Evolutionary conservation across 306 rosid genomes (phyloP).

Genomic region (Lathyrus sativus): DNA sequence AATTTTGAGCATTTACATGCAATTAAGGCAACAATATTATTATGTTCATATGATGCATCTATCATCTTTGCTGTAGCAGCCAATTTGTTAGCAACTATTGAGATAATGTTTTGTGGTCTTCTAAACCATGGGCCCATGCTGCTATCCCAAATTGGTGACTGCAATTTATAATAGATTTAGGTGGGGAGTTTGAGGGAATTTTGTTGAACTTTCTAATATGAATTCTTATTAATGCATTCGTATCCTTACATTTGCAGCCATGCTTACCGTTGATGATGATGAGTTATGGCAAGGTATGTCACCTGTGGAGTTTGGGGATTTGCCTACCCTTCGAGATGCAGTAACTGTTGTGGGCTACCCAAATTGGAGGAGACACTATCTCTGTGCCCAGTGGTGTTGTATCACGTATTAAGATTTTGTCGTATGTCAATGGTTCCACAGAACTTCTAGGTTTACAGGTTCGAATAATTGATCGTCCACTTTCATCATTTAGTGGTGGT

Average conservation of each 20-base stretch:
- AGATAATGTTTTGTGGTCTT: neutral
- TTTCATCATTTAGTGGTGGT: conserved; percentile 15
- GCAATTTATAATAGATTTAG: neutral
- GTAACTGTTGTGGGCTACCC: conserved; percentile 98
- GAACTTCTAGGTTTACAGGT: conserved; percentile 99
- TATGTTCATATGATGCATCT: neutral
- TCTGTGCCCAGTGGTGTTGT: conserved; percentile 98
- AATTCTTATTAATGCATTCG: conserved; percentile 31
- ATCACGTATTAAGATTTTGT: conserved; percentile 87
- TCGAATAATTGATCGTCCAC: conserved; percentile 27
- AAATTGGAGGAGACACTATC: conserved; percentile 94
- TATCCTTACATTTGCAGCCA: conserved; percentile 59
- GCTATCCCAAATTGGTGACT: conserved; percentile 1
- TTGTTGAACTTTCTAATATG: conserved; percentile 27
- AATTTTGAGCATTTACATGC: neutral
- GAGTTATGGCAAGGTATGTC: conserved; percentile 96
- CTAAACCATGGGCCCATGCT: neutral
- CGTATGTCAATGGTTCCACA: conserved; percentile 93
- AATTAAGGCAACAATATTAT: neutral
- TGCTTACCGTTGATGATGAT: conserved; percentile 84
- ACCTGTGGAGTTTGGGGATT: conserved; percentile 80
- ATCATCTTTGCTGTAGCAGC: neutral
- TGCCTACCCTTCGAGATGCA: conserved; percentile 92
- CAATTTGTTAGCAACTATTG: conserved; percentile 1
- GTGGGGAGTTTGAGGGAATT: conserved; percentile 1